Conservation (phyloP, 257 asterid genomes). For the Jacaranda copaia region DNA sequence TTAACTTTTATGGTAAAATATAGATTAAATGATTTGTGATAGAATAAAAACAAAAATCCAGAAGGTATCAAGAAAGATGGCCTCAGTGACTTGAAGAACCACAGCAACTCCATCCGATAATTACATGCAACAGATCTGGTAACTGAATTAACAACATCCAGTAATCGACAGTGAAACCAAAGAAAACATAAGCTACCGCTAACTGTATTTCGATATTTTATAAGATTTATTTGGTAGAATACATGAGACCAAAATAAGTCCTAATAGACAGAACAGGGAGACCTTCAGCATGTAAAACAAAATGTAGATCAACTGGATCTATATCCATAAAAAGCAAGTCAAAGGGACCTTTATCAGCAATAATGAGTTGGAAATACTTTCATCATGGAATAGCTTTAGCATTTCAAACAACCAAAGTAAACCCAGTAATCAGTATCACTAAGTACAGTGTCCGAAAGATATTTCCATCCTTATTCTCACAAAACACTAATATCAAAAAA, state of each 20-base stretch:
- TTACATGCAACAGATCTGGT: background rate
- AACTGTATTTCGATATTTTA: slow-evolving; percentile 15
- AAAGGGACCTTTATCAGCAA: background rate
- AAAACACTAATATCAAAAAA: background rate
- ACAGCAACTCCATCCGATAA: slow-evolving; percentile 14
- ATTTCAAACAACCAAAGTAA: background rate
- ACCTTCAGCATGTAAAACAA: background rate
- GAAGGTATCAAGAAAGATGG: background rate
- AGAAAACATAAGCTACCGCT: background rate
- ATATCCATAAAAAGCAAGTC: slow-evolving; percentile 1
- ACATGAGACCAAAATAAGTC: background rate
- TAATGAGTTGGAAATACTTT: slow-evolving; percentile 13
- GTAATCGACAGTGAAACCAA: slow-evolving; percentile 13
- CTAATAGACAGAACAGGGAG: background rate
- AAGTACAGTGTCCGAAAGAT: background rate
- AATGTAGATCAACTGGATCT: slow-evolving; percentile 16
- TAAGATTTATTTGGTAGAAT: background rate
- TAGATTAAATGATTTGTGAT: background rate
- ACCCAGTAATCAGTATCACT: background rate
- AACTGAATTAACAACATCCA: slow-evolving; percentile 9
- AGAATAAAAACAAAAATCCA: background rate
- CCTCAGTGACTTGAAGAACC: background rate
- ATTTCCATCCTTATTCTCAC: background rate
- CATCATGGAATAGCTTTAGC: background rate
- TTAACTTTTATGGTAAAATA: background rate